Conservation (phyloP, 2,329 filamentous ascomycete genomes). For the Fusarium dlaminii region DNA sequence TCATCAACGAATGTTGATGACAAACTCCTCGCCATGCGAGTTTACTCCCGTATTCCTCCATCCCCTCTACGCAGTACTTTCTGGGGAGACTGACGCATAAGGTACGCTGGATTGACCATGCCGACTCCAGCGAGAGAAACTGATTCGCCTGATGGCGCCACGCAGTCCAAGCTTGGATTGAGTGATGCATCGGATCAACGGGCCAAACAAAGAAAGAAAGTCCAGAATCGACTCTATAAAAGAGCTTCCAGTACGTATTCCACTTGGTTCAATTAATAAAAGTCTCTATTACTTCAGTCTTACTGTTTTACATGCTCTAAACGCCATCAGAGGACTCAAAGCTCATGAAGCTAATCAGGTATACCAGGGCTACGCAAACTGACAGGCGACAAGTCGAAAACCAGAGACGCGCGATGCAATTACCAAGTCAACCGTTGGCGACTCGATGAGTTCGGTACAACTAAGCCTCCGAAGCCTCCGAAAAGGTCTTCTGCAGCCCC, state of each 20-base stretch:
- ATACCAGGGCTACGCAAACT: neutral
- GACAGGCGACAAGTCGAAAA: neutral
- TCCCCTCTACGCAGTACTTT: rapidly evolving
- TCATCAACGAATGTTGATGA: neutral
- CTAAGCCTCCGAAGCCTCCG: rapidly evolving
- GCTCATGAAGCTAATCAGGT: neutral
- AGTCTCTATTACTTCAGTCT: too few species aligned
- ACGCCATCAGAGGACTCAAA: neutral
- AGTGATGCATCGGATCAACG: neutral
- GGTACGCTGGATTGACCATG: neutral
- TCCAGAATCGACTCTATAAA: neutral
- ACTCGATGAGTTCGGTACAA: neutral
- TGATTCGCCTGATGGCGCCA: neutral
- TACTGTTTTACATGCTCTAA: too few species aligned
- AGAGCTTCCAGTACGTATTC: neutral
- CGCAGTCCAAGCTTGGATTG: neutral
- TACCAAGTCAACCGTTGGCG: neutral
- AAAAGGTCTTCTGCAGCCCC: rapidly evolving
- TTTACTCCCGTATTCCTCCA: neutral
- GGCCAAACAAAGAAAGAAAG: neutral
- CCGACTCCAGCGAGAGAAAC: rapidly evolving
- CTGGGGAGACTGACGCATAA: too few species aligned
- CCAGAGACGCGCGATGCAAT: rapidly evolving
- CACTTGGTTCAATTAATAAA: rapidly evolving
- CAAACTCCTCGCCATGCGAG: neutral